These are phyloP conservation scores for Trichodelitschia bisporula DNA, from an alignment of 495 filamentous ascomycete genomes.

Conservation along the genomic window DNA sequence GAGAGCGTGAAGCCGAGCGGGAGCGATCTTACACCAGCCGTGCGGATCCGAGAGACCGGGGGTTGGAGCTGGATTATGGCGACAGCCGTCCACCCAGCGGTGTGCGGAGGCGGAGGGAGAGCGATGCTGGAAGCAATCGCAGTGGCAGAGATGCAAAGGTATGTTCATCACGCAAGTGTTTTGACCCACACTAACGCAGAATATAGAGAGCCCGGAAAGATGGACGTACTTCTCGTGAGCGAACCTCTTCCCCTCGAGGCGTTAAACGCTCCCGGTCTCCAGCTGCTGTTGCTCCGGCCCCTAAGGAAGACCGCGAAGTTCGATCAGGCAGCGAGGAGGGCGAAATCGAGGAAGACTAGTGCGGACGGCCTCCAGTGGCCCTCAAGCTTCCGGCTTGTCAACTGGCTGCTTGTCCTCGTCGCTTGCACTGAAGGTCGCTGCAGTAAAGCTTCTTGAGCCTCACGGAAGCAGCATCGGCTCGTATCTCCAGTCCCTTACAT, in stretches of 20 bases:
- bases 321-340: constrained; percentile 76
- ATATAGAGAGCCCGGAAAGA: neutral
- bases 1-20: constrained; percentile 63
- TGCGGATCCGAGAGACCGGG: constrained; percentile 33
- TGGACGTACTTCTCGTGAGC: constrained; percentile 32
- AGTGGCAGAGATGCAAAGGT: constrained; percentile 38
- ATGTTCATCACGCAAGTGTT: constrained; percentile 2
- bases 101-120: constrained; percentile 37
- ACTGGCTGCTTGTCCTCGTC: no score
- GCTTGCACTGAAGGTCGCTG: no score
- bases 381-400: no score
- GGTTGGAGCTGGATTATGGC: constrained; percentile 70
- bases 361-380: no score
- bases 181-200: constrained; percentile 21
- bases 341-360: constrained; percentile 82
- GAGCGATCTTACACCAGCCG: constrained; percentile 65
- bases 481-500: no score
- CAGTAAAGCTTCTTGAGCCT: no score
- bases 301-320: constrained; percentile 24
- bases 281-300: constrained; percentile 15
- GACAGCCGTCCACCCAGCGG: constrained; percentile 29
- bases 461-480: no score
- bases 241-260: constrained; percentile 24
- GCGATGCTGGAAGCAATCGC: constrained; percentile 44
- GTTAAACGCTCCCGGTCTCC: constrained; percentile 16